Conservation (phyloP, 305 asterid genomes). For the Rubia peregrina region DNA sequence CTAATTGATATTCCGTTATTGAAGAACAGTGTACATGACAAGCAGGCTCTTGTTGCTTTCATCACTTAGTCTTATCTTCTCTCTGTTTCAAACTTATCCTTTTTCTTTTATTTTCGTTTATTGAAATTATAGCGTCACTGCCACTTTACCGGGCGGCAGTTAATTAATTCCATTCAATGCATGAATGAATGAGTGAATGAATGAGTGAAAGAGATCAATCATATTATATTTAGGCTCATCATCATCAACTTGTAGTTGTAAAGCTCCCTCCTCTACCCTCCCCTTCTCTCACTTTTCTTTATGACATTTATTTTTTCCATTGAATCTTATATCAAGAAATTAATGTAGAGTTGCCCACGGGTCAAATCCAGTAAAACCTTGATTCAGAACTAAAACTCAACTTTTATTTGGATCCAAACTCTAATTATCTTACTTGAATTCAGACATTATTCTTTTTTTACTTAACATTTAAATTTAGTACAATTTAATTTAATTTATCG, state of each 20-base stretch:
- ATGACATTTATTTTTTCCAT: neutral
- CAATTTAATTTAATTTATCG: too few relatives aligned
- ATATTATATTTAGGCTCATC: neutral
- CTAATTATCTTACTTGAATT: too few relatives aligned
- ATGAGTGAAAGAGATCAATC: neutral
- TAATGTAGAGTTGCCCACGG: too few relatives aligned
- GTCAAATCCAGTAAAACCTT: too few relatives aligned
- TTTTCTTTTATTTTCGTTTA: neutral
- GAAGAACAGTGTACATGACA: conserved; percentile 17
- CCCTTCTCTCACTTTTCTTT: neutral
- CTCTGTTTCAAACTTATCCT: conserved; percentile 9
- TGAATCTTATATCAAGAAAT: too few relatives aligned
- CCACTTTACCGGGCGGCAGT: conserved; percentile 18
- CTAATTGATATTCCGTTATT: conserved; percentile 18
- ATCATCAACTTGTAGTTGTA: neutral
- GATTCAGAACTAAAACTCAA: too few relatives aligned
- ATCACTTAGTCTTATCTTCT: conserved; percentile 11
- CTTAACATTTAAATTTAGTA: too few relatives aligned
- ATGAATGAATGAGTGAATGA: neutral
- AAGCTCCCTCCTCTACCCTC: neutral
- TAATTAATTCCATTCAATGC: conserved; percentile 19
- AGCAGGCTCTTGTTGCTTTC: conserved; percentile 25
- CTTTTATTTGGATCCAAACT: too few relatives aligned
- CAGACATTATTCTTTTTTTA: too few relatives aligned
- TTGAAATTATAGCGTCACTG: conserved; percentile 8